A percentile compares a stretch with the other conserved stretches of the same genome.
Evolutionary conservation across 495 filamentous ascomycete species (phyloP).

Genomic region (Immersiella caudata): DNA sequence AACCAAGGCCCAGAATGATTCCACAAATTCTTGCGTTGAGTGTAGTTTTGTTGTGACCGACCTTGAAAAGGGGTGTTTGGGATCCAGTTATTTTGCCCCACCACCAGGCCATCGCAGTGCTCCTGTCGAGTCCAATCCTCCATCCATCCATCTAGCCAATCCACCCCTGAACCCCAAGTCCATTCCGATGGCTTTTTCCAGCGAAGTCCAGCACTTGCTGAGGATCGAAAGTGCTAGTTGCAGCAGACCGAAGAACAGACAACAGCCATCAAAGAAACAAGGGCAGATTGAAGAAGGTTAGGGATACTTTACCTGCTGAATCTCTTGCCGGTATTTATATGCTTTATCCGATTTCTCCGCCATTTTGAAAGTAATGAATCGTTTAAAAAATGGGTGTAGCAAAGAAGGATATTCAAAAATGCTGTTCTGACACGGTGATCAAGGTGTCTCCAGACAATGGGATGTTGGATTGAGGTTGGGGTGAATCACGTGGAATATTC

Average conservation of each 20-base stretch:
- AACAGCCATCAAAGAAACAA: too few relatives aligned
- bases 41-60: background rate
- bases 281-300: too few relatives aligned
- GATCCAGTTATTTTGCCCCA: background rate
- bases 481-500: background rate
- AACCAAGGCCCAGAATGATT: too few relatives aligned
- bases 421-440: background rate
- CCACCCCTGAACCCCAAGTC: background rate
- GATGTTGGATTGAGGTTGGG: background rate
- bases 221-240: too few relatives aligned
- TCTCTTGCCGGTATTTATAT: constrained; percentile 92
- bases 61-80: background rate
- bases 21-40: background rate
- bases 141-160: background rate
- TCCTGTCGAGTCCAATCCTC: background rate
- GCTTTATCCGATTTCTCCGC: constrained; percentile 58
- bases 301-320: constrained; percentile 69
- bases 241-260: too few relatives aligned
- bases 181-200: background rate
- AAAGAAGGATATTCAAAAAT: background rate
- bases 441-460: background rate
- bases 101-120: background rate
- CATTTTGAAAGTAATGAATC: constrained; percentile 50
- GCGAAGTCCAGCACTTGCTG: background rate
- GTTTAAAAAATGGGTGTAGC: background rate